These are phyloP conservation scores for Narthecium ossifragum DNA, from an alignment of 106 monocot species.

Conservation along the genomic window DNA sequence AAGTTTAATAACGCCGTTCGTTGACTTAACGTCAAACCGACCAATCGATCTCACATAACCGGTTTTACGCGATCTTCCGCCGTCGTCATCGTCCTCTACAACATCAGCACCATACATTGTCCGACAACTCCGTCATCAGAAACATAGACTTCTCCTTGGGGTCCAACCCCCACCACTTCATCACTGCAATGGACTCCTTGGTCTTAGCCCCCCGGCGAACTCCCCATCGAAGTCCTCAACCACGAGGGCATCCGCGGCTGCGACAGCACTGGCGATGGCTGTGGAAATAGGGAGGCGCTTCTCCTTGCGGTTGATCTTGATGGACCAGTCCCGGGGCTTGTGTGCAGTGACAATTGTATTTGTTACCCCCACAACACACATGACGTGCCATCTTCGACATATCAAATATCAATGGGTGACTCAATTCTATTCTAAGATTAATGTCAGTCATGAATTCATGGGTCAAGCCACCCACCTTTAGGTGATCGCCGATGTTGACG, in stretches of 20 bases:
- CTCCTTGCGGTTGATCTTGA: slow-evolving; percentile 99
- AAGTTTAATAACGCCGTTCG: no score
- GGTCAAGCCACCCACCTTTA: slow-evolving; percentile 76
- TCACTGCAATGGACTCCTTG: slow-evolving; percentile 66
- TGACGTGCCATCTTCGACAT: no score
- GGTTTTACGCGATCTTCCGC: no score
- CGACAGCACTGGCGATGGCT: slow-evolving; percentile 70
- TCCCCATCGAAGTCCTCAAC: slow-evolving; percentile 56
- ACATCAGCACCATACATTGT: no score
- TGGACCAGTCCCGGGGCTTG: slow-evolving; percentile 89
- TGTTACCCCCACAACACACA: no score
- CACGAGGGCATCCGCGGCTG: slow-evolving; percentile 46
- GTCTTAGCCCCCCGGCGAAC: slow-evolving; percentile 57
- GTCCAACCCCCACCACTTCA: slow-evolving; percentile 80
- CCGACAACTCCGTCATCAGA: slow-evolving; percentile 63
- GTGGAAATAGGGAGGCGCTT: slow-evolving; percentile 87
- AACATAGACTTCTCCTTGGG: slow-evolving; percentile 73
- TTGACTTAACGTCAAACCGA: no score
- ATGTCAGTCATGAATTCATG: no score
- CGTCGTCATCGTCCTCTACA: no score
- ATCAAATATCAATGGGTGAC: no score
- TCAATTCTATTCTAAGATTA: no score
- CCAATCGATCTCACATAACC: no score
- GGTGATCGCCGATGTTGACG: slow-evolving; percentile 84
- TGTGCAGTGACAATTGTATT: slow-evolving; percentile 90